Conservation (phyloP, 768 basidiomycete species). For the Mycena rosella region DNA sequence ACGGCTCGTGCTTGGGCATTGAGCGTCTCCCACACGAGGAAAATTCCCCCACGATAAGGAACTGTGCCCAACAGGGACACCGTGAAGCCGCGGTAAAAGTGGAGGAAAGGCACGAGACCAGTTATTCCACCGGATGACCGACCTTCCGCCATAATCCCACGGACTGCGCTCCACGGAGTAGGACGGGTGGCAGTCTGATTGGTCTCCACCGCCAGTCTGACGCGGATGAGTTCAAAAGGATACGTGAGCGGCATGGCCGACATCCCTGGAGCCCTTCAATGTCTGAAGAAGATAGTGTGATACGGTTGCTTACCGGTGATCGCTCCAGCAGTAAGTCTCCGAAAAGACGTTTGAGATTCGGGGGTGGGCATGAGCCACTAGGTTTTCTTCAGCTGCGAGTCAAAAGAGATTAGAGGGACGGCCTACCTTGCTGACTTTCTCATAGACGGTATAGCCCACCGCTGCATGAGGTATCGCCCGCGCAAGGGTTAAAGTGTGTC, state of each 20-base stretch:
- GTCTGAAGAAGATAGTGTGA: constrained; percentile 11
- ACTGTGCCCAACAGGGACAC: constrained; percentile 94
- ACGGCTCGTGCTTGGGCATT: constrained; percentile 37
- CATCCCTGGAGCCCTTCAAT: constrained; percentile 64
- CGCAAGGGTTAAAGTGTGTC: constrained; percentile 94
- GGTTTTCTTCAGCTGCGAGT: constrained; percentile 7
- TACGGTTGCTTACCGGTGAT: constrained; percentile 73
- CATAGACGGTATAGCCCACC: constrained; percentile 97
- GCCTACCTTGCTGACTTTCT: constrained; percentile 83
- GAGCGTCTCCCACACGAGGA: constrained; percentile 44
- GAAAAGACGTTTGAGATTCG: constrained; percentile 79
- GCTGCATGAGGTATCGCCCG: constrained; percentile 97
- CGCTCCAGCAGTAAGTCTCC: constrained; percentile 90
- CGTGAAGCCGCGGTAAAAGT: constrained; percentile 98
- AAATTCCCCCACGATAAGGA: constrained; percentile 44
- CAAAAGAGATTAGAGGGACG: background rate
- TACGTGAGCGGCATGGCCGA: constrained; percentile 94
- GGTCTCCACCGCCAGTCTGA: constrained; percentile 94
- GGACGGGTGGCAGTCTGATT: constrained; percentile 38
- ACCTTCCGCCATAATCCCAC: constrained; percentile 35
- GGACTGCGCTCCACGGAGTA: constrained; percentile 47
- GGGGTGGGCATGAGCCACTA: constrained; percentile 87
- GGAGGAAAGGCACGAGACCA: constrained; percentile 75
- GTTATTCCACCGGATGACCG: constrained; percentile 35
- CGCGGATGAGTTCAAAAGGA: constrained; percentile 94